These are phyloP conservation scores for Ambispora gerdemannii DNA, from an alignment of 192 early-diverging fungal species.

Conservation along the genomic window DNA sequence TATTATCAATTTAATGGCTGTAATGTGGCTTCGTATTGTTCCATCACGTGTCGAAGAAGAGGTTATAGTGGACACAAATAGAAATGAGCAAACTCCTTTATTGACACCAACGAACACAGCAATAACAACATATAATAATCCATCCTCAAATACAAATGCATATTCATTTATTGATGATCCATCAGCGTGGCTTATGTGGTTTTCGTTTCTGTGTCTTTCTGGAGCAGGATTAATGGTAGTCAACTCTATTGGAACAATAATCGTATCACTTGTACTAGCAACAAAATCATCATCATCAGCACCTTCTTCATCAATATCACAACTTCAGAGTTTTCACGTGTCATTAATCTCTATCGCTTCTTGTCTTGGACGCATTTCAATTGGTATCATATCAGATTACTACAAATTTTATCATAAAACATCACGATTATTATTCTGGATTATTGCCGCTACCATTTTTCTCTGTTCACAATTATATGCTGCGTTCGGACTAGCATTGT, in stretches of 20 bases:
- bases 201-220: neutral
- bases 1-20: neutral
- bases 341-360: neutral
- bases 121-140: no score
- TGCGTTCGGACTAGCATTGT: neutral
- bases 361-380: neutral
- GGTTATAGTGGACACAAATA: neutral
- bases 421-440: neutral
- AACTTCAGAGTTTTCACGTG: neutral
- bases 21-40: neutral
- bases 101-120: neutral
- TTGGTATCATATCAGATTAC: neutral
- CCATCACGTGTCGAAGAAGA: neutral
- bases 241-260: neutral
- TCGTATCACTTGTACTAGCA: neutral
- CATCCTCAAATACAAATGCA: no score
- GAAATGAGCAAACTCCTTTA: neutral
- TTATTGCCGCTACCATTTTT: neutral
- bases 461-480: neutral
- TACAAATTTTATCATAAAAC: neutral
- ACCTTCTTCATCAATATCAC: neutral
- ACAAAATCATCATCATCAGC: neutral
- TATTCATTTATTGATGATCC: neutral
- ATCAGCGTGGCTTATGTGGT: neutral
- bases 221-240: neutral